A percentile compares a stretch with the other conserved stretches of the same genome.
phyloP scores from a whole-genome alignment of 2,329 filamentous ascomycete species.

The Cucurbitaria berberidis region DNA sequence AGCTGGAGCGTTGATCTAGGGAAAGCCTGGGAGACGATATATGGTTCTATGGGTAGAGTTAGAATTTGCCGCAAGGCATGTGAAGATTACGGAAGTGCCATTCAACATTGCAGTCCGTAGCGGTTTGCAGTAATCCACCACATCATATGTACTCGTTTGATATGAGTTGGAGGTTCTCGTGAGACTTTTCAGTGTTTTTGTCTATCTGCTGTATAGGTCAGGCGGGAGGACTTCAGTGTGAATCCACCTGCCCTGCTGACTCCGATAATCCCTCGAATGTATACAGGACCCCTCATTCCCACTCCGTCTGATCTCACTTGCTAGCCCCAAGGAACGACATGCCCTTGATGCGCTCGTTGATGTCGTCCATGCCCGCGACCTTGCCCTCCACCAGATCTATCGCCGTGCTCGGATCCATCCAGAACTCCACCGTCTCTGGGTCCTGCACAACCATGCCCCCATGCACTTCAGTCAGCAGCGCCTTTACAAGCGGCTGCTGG shows the following conservation, averaged over 20 bases:
- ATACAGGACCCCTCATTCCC: neutral
- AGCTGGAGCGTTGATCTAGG: neutral
- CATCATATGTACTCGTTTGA: neutral
- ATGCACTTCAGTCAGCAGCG: neutral
- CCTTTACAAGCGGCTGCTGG: neutral
- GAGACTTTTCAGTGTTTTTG: too few species aligned
- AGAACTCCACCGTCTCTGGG: neutral
- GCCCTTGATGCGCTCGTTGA: too few species aligned
- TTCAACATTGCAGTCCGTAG: constrained; percentile 4
- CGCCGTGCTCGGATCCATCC: neutral
- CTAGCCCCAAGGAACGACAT: neutral
- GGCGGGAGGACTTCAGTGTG: neutral
- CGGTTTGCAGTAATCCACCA: neutral
- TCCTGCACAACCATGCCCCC: neutral
- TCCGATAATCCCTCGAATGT: neutral
- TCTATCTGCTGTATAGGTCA: neutral
- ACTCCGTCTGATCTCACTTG: too few species aligned
- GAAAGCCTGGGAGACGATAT: neutral
- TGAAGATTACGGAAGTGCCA: neutral
- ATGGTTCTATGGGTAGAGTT: neutral
- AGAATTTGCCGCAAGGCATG: constrained; percentile 6
- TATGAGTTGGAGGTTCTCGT: neutral
- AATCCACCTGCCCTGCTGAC: neutral
- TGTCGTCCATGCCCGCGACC: neutral
- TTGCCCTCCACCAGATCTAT: neutral